Conservation (phyloP, 495 filamentous ascomycete species). For the Aspergillus cristatus region DNA sequence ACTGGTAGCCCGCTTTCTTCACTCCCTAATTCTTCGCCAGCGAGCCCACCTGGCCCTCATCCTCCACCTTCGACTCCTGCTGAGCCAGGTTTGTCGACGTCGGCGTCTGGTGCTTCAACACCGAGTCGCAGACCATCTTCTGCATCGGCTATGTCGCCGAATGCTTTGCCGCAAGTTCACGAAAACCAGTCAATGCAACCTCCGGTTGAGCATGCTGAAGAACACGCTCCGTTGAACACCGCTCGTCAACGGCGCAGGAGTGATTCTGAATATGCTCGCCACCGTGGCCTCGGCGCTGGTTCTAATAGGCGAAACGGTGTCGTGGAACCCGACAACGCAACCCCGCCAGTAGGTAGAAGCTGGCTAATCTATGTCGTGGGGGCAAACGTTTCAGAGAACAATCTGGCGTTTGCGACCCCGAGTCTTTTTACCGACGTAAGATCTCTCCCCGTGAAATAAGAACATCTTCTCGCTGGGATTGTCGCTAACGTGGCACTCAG, state of each 20-base stretch:
- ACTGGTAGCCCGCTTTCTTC: constrained; percentile 20
- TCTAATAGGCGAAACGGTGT: constrained; percentile 57
- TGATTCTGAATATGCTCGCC: constrained; percentile 53
- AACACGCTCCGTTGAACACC: constrained; percentile 15
- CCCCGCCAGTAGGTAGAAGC: constrained; percentile 46
- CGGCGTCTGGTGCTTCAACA: constrained; percentile 48
- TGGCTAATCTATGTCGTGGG: constrained; percentile 78
- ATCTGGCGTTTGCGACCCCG: constrained; percentile 66
- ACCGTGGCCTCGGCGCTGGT: constrained; percentile 52
- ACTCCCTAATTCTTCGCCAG: constrained; percentile 36
- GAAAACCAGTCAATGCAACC: constrained; percentile 26
- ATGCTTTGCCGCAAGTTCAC: constrained; percentile 23
- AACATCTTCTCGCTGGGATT: background rate
- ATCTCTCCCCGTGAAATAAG: background rate
- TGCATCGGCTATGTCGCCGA: constrained; percentile 37
- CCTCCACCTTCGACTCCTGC: constrained; percentile 65
- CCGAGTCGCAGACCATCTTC: constrained; percentile 46
- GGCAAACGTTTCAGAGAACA: constrained; percentile 66
- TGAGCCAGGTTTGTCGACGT: constrained; percentile 48
- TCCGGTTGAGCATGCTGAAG: constrained; percentile 19
- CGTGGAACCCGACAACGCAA: constrained; percentile 52
- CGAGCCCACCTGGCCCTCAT: constrained; percentile 52
- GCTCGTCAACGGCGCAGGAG: constrained; percentile 48
- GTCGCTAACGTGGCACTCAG: constrained; percentile 21
- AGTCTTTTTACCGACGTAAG: constrained; percentile 67